Evolutionary conservation across 768 basidiomycete genomes (phyloP), one percentile per base, ranked within the genome.

Genomic region (Mycena vulgaris): DNA sequence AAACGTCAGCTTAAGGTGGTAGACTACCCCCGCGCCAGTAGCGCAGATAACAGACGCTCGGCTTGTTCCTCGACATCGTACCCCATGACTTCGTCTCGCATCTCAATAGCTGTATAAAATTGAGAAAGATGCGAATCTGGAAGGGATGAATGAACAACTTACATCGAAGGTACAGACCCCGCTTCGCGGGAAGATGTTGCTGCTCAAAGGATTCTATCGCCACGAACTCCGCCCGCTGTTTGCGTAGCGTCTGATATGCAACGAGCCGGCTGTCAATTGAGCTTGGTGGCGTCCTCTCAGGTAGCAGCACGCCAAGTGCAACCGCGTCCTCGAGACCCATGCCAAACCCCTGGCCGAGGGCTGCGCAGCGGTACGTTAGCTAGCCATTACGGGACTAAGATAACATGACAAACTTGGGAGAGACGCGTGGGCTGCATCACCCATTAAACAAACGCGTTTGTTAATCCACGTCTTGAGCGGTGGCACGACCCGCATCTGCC

Each of bases 311-410:
- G 17, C 42, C 70, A 3, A 71, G 65, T 1, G 65, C 65, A 2
- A 71, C 60, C 2, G 65, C 70, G 39, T 71, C 70, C 58, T 71
- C 70, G 16, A 71, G 65, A 6, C 65, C 70, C 61, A 66, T 61
- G 11, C 65, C 70, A 28, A 71, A 71, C 10, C 70, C 70, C 35
- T 71, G 70, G 19, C 70, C 70, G 27, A 71, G 59, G 2, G 70
- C 65, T 71, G 30, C 28, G 11, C 31, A 21, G 31, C 11, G n/a
- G n/a, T n/a, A n/a, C 6, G 25, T 35, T 16, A 28, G 8, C 11
- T 14, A 23, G 51, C 25, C 19, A 35, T 8, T 33, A 35, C 37
- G 30, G 8, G 49, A 21, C 31, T 4, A 52, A 9, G 10, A n/a
- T 9, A 19, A 47, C 5, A n/a, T 45, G 19, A 59, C 65, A 1